Percentiles rank a stretch among this genome's conserved stretches.
phyloP scores from a whole-genome alignment of 2,329 filamentous ascomycete species.

The Pochonia chlamydosporia region DNA sequence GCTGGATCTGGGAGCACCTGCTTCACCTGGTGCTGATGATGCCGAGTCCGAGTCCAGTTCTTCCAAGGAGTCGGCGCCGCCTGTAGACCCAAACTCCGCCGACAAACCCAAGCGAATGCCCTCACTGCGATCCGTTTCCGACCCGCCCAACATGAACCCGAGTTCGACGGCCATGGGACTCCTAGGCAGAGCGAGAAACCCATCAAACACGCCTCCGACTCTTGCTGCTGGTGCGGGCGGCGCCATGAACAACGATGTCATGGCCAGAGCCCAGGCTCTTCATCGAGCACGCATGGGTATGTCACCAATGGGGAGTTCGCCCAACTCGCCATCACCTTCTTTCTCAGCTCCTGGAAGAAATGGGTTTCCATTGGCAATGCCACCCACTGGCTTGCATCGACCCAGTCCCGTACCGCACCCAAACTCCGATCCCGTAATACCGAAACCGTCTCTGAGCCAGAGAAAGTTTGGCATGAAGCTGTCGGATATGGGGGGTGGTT shows the following conservation, averaged over 20 bases:
- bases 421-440: conserved; percentile 47
- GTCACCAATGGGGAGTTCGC: conserved; percentile 22
- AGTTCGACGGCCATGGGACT: conserved; percentile 82
- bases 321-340: conserved; percentile 24
- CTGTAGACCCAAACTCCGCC: conserved; percentile 30
- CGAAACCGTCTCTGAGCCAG: conserved; percentile 58
- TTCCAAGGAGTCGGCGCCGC: conserved; percentile 43
- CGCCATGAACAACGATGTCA: conserved; percentile 34
- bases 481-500: conserved; percentile 40
- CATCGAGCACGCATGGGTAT: conserved; percentile 39
- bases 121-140: conserved; percentile 54
- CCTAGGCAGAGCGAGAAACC: conserved; percentile 59
- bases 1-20: conserved; percentile 29
- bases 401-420: conserved; percentile 43
- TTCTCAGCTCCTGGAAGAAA: conserved; percentile 31
- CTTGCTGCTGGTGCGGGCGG: conserved; percentile 22
- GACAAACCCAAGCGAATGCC: conserved; percentile 45
- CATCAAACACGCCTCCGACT: conserved; percentile 33
- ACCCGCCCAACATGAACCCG: conserved; percentile 61
- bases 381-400: conserved; percentile 34
- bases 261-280: conserved; percentile 42
- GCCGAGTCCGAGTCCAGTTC: conserved; percentile 16
- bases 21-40: conserved; percentile 38
- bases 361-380: conserved; percentile 38
- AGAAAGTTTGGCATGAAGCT: conserved; percentile 55